These are phyloP conservation scores for Papilionanthe hybrid DNA, from an alignment of 116 monocot genomes.

Conservation along the genomic window DNA sequence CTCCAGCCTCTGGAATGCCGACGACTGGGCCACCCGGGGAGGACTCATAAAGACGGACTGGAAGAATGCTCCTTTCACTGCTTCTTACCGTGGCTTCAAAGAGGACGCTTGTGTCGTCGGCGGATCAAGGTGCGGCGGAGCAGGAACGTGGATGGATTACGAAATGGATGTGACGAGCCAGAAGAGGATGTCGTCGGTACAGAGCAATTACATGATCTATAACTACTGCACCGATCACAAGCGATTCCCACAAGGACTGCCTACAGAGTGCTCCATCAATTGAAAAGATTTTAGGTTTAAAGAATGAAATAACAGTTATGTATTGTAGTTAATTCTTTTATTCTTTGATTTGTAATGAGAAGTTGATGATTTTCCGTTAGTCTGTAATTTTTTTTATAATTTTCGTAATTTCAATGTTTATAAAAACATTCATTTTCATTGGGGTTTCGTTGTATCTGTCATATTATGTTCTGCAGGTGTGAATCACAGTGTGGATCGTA, in stretches of 20 bases:
- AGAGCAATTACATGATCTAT: conserved; percentile 59
- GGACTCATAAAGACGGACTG: conserved; percentile 4
- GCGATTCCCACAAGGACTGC: conserved; percentile 42
- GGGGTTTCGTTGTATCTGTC: too few relatives aligned
- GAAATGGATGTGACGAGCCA: conserved; percentile 20
- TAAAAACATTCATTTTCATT: too few relatives aligned
- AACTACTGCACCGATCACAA: conserved; percentile 53
- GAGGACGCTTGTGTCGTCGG: conserved; percentile 7
- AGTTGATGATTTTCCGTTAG: too few relatives aligned
- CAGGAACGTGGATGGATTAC: conserved; percentile 3
- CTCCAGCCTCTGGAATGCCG: conserved; percentile 70
- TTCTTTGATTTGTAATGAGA: too few relatives aligned
- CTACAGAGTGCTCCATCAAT: conserved; percentile 33
- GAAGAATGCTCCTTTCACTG: background rate
- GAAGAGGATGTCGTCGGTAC: conserved; percentile 37
- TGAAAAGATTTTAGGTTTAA: too few relatives aligned
- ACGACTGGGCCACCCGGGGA: conserved; percentile 47
- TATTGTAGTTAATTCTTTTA: too few relatives aligned
- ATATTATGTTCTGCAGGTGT: too few relatives aligned
- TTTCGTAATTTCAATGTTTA: too few relatives aligned
- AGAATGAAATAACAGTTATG: too few relatives aligned
- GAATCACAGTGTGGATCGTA: too few relatives aligned
- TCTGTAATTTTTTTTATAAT: too few relatives aligned
- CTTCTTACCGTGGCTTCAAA: background rate
- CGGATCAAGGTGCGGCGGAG: background rate